Base-by-base conservation (phyloP, 345 rosid species). In the Hirschfeldia incana region DNA sequence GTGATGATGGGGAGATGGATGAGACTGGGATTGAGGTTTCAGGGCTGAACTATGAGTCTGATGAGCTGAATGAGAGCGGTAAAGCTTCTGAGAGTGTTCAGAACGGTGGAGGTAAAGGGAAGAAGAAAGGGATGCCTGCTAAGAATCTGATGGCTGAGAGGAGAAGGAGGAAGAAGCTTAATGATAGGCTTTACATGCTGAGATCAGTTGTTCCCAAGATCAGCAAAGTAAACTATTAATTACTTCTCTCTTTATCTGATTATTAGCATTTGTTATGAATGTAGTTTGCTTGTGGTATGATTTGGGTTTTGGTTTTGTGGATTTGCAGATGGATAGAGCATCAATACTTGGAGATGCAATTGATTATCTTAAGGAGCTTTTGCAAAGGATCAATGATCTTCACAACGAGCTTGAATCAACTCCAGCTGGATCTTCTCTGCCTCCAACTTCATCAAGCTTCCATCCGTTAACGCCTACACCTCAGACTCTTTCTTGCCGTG, bases 111-210 rank as follows among this genome's bases (percentile, higher is more conserved):
- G 85, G 85, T 32, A 87, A 88, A 71, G 92, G 94, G 39, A 90
- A 89, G 89, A 94, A 88, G 89, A 94, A 90, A 80, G 97, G 98
- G 8, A 78, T 91, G 84, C 98, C 97, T 0, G 98, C 98, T 7
- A 94, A 94, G 86, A 92, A 94, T 83, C 88, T 94, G 79, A 94
- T 94, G 98, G 98, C 98, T 13, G 98, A 94, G 90, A 86, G 98
- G 75, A 88, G 98, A 74, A 82, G 98, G 42, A 86, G 98, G 87
- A 94, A 92, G 96, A 94, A 91, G 88, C 97, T 94, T n/a, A 94
- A 94, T 75, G 98, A 94, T 73, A 90, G 98, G 85, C 96, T 94
- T 39, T 94, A 91, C 69, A 94, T 94, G 99, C 90, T 95, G 70
- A 88, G 99, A 85, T 93, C 99, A 76, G 99, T 93, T 55, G 99